Conservation (phyloP, 75 land plant genomes). For the Larix kaempferi region DNA sequence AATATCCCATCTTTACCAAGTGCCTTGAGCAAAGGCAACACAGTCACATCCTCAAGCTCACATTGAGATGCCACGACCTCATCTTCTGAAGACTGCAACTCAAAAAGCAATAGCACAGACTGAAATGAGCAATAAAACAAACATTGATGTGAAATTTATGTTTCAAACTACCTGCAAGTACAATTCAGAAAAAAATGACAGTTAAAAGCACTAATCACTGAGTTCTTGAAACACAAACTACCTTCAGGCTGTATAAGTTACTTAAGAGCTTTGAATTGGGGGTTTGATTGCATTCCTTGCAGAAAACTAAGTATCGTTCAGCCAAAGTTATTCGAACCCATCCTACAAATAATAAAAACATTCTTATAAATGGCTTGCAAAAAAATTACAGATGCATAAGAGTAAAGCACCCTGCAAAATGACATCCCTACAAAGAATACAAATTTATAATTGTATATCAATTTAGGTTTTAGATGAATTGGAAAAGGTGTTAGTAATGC, state of each 20-base stretch:
- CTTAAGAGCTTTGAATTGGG: conserved; percentile 54
- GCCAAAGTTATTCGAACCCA: conserved; percentile 74
- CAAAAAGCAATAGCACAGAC: not conserved
- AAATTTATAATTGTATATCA: not conserved
- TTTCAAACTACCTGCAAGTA: not conserved
- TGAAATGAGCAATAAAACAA: not conserved
- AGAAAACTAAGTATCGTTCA: conserved; percentile 69
- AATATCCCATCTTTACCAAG: conserved; percentile 50
- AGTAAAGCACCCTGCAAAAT: not conserved
- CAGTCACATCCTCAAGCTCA: conserved; percentile 69
- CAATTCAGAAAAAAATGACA: not conserved
- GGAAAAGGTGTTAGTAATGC: not conserved
- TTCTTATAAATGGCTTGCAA: not conserved
- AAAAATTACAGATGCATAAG: not conserved
- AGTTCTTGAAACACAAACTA: conserved; percentile 13
- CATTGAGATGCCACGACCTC: conserved; percentile 77
- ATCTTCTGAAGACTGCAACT: conserved; percentile 64
- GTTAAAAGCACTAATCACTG: not conserved
- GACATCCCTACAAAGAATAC: not conserved
- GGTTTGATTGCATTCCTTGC: conserved; percentile 38
- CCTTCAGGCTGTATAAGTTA: conserved; percentile 62
- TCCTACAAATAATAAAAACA: conserved; percentile 35
- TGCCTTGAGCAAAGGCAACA: conserved; percentile 69
- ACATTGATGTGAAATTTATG: not conserved
- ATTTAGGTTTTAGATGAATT: not conserved